Conservation (phyloP, 1,284 basidiomycete species). For the Ceratobasidium sp. region DNA sequence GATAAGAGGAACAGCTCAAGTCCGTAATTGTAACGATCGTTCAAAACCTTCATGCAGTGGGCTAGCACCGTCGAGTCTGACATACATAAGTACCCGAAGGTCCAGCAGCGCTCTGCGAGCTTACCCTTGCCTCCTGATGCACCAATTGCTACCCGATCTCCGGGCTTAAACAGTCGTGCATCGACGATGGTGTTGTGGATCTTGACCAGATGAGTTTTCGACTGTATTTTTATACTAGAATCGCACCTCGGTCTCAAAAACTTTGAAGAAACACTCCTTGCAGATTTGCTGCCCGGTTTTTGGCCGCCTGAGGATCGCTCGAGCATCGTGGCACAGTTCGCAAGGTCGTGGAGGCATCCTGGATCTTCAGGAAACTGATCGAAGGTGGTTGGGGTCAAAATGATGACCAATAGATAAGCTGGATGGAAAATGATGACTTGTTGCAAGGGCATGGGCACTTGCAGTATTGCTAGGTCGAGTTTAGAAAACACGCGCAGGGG, state of each 20-base stretch:
- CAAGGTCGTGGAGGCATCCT: constrained; percentile 73
- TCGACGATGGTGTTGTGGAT: constrained; percentile 93
- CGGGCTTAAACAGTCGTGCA: constrained; percentile 83
- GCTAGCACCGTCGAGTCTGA: constrained; percentile 97
- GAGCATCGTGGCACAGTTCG: constrained; percentile 73
- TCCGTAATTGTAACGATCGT: constrained; percentile 92
- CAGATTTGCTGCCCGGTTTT: constrained; percentile 98
- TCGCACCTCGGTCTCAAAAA: constrained; percentile 88
- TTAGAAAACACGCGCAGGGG: too few relatives aligned
- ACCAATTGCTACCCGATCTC: constrained; percentile 95
- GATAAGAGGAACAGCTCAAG: constrained; percentile 92
- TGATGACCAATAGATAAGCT: too few relatives aligned
- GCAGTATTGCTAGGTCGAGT: too few relatives aligned
- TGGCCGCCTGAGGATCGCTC: constrained; percentile 90
- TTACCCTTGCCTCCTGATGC: constrained; percentile 97
- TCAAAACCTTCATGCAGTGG: constrained; percentile 94
- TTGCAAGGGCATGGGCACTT: too few relatives aligned
- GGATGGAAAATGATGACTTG: too few relatives aligned
- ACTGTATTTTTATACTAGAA: background rate
- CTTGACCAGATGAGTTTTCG: background rate
- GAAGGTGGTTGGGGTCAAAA: too few relatives aligned
- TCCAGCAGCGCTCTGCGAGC: constrained; percentile 26
- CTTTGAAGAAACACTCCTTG: constrained; percentile 92
- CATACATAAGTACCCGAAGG: constrained; percentile 20
- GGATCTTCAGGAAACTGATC: background rate